Evolutionary conservation across 139 green algal species (phyloP), one percentile per base, ranked within the genome.

Genomic region (Volvox reticuliferus): DNA sequence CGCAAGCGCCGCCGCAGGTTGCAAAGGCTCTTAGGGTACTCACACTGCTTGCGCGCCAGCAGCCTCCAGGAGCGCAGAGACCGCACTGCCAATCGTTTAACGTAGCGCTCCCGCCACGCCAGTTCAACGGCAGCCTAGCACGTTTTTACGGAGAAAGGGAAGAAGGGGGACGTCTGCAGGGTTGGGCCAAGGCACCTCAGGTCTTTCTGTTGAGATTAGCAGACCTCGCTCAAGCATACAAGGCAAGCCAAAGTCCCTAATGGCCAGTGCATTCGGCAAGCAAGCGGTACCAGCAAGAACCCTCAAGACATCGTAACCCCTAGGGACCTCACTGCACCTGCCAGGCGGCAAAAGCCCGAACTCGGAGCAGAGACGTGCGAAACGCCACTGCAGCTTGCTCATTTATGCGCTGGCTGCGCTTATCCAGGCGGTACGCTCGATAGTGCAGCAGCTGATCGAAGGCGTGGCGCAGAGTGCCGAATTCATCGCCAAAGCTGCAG

Each of bases 1-100:
- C 86, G 71, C 86, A 90, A 69, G 19, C 86, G 86, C 86, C 19
- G 20, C 20, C 86, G 86, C 50, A 90, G 20, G 86, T 77, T 82
- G 71, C 71, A 83, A 14, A 83, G 86, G 44, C 71, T 83, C 2
- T 1, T 12, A 0, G 71, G 69, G n/a, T 21, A 21, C 50, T 90
- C n/a, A 0, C 50, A 37, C 44, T 73, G 71, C 19, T 5, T 26
- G 86, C 73, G n/a, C 19, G 20, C 86, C 13, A 63, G 50, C 19
- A 9, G 28, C 26, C 73, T 73, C 86, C 86, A 90, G 18, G 71
- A 30, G 6, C 71, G 86, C 71, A 90, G 30, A 12, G 62, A 13
- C 50, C 73, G 35, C 24, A 30, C n/a, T 5, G 86, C 69, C 73
- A 90, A 6, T 13, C 71, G 19, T 20, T 13, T 2, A 1, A 76